Percentiles rank a stretch among this genome's conserved stretches.
These are phyloP conservation scores for Ceratocystis albifundus DNA, from an alignment of 2,329 filamentous ascomycete species.

Conservation along the genomic window DNA sequence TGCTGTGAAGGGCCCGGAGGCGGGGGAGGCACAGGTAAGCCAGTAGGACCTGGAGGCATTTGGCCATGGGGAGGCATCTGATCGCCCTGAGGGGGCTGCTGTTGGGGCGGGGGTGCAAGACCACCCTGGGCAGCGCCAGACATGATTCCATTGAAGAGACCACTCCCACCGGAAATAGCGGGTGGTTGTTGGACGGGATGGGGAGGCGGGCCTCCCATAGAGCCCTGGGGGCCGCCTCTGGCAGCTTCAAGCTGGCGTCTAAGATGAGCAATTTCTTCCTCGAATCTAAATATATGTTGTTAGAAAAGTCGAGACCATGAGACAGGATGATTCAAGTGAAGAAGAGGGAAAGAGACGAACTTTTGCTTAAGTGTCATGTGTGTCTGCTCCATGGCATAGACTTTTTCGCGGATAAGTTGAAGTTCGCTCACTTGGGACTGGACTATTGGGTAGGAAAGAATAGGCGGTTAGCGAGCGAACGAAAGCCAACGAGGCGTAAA, in stretches of 20 bases:
- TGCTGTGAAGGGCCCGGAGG: conserved; percentile 53
- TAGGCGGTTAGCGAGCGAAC: conserved; percentile 26
- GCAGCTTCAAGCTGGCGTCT: conserved; percentile 76
- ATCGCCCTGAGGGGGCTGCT: conserved; percentile 58
- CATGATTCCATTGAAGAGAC: conserved; percentile 94
- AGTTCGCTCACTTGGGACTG: conserved; percentile 87
- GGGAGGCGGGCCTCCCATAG: conserved; percentile 57
- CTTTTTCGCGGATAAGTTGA: conserved; percentile 84
- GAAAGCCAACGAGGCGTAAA: conserved; percentile 11
- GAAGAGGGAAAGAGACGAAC: conserved; percentile 35
- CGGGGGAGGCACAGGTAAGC: conserved; percentile 46
- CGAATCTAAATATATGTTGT: conserved; percentile 52
- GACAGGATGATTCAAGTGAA: neutral
- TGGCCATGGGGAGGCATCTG: conserved; percentile 38
- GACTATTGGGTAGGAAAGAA: conserved; percentile 43
- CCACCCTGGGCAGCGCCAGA: conserved; percentile 74
- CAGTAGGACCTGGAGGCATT: conserved; percentile 37
- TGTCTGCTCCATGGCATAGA: conserved; percentile 82
- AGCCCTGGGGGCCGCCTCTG: conserved; percentile 47
- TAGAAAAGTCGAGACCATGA: neutral
- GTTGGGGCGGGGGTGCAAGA: conserved; percentile 61
- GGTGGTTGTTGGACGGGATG: conserved; percentile 76
- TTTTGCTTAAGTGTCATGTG: conserved; percentile 84
- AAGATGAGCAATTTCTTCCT: conserved; percentile 76
- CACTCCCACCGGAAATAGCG: conserved; percentile 80